Evolutionary conservation across 768 basidiomycete species (phyloP).

Genomic region (Tylopilus sp.): DNA sequence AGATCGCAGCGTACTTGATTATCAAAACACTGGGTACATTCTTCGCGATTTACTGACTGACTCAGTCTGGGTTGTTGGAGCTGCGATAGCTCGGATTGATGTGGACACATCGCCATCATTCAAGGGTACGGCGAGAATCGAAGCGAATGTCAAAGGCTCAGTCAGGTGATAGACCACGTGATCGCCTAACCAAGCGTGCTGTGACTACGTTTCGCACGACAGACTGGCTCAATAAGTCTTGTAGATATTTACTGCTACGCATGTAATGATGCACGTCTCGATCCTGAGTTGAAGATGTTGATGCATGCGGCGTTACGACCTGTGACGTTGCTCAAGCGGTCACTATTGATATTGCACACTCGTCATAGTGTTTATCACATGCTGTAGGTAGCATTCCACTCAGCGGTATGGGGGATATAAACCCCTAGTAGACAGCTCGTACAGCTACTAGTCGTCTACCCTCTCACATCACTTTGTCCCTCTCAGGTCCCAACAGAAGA

Average conservation of each 20-base stretch:
- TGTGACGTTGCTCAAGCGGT: too few species aligned
- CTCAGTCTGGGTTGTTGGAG: constrained; percentile 58
- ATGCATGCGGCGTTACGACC: too few species aligned
- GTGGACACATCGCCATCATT: constrained; percentile 42
- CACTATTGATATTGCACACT: too few species aligned
- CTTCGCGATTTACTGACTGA: constrained; percentile 82
- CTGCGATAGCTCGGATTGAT: constrained; percentile 46
- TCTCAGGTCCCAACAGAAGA: too few species aligned
- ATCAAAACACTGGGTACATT: constrained; percentile 98
- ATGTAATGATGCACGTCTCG: constrained; percentile 80
- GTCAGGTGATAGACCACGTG: too few species aligned
- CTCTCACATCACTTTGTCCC: too few species aligned
- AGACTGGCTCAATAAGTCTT: not conserved
- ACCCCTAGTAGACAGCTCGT: too few species aligned
- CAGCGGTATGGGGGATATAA: too few species aligned
- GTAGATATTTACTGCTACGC: constrained; percentile 90
- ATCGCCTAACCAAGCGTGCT: too few species aligned
- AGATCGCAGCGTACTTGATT: constrained; percentile 57
- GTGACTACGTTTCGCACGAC: not conserved
- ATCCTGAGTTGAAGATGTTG: constrained; percentile 67
- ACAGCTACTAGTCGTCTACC: too few species aligned
- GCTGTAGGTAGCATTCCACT: too few species aligned
- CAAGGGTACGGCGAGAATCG: not conserved
- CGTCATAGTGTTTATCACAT: too few species aligned
- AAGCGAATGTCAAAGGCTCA: not conserved